These are phyloP conservation scores for Trichopus zeylanicus DNA, from an alignment of 116 monocot species.

Conservation along the genomic window DNA sequence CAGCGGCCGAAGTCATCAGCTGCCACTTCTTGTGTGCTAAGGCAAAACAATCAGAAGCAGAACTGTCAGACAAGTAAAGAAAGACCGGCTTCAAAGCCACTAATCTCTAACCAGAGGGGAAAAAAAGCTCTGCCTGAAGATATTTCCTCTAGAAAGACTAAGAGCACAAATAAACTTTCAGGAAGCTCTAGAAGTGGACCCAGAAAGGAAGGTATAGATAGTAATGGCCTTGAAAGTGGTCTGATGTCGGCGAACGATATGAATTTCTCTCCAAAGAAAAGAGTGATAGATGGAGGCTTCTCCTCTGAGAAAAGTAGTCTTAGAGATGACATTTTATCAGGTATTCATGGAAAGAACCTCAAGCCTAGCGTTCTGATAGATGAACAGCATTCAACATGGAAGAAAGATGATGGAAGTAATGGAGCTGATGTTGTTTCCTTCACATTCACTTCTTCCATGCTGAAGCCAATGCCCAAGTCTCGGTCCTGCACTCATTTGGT, in stretches of 20 bases:
- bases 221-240: conserved; percentile 29
- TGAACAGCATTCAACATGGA: conserved; percentile 46
- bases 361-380: conserved; percentile 44
- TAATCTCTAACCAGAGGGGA: conserved; percentile 42
- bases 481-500: conserved; percentile 14
- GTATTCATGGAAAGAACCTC: conserved; percentile 25
- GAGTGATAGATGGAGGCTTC: conserved; percentile 25
- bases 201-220: conserved; percentile 25
- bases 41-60: conserved; percentile 89
- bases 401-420: conserved; percentile 36
- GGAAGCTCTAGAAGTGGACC: conserved; percentile 25
- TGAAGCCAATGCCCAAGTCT: conserved; percentile 20
- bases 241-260: conserved; percentile 30
- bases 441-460: conserved; percentile 82
- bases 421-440: conserved; percentile 75
- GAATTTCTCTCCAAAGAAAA: conserved; percentile 62
- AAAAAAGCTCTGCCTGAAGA: conserved; percentile 36
- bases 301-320: conserved; percentile 19
- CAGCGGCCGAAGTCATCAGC: conserved; percentile 30
- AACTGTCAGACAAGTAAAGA: conserved; percentile 43
- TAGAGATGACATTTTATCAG: conserved; percentile 20
- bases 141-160: conserved; percentile 41
- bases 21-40: conserved; percentile 40
- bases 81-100: conserved; percentile 32
- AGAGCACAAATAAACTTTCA: conserved; percentile 29